Evolutionary conservation across 805 yeast genomes (phyloP).

Genomic region (Candida manassasensis): DNA sequence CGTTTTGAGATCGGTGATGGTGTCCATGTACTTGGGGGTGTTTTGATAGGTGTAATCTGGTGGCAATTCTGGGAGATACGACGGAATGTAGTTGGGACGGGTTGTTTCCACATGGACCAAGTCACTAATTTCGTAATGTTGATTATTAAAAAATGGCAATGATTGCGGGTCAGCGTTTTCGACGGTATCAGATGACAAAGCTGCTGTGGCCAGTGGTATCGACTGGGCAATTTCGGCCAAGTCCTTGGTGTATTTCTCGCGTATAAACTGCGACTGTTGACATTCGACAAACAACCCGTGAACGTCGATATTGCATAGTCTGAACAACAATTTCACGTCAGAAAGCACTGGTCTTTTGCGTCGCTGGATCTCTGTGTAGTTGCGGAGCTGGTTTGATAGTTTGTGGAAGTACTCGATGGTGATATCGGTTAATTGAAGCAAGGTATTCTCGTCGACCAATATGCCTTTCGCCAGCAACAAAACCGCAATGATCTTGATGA

Average conservation of each 20-base stretch:
- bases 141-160: conserved; percentile 49
- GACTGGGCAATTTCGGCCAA: conserved; percentile 8
- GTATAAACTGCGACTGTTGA: conserved; percentile 9
- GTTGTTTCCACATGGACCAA: conserved; percentile 48
- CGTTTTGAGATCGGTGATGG: conserved; percentile 63
- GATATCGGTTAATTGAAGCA: conserved; percentile 26
- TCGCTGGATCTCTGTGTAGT: conserved; percentile 55
- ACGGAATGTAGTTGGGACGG: conserved; percentile 51
- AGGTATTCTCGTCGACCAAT: conserved; percentile 21
- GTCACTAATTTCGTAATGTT: conserved; percentile 46
- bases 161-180: conserved; percentile 31
- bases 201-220: conserved; percentile 3
- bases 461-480: conserved; percentile 14
- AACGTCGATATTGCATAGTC: conserved; percentile 38
- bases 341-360: conserved; percentile 48
- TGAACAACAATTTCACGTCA: conserved; percentile 46
- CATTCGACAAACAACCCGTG: conserved; percentile 36
- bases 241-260: conserved; percentile 14
- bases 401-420: conserved; percentile 28
- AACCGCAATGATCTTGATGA: conserved; percentile 6
- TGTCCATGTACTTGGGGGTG: conserved; percentile 63
- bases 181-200: conserved; percentile 12
- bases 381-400: conserved; percentile 40
- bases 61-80: conserved; percentile 83
- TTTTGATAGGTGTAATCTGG: conserved; percentile 89